Conservation (phyloP, 1,284 basidiomycete genomes). For the Meira miltonrushii region DNA sequence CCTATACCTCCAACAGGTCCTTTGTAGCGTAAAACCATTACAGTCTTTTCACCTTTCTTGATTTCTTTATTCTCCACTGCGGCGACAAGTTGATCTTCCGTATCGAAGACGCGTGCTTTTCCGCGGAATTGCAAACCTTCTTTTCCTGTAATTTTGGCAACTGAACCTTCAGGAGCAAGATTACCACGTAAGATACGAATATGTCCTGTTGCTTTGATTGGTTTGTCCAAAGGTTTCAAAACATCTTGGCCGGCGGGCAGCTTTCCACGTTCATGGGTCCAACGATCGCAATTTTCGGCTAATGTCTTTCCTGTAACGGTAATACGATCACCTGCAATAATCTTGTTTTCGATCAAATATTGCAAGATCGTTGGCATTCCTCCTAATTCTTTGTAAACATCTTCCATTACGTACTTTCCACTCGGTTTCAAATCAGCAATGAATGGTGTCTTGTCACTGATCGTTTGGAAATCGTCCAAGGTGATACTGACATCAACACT, state of each 20-base stretch:
- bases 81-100: constrained; percentile 48
- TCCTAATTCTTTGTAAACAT: constrained; percentile 44
- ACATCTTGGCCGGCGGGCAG: constrained; percentile 43
- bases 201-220: constrained; percentile 48
- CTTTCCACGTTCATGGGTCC: constrained; percentile 60
- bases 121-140: constrained; percentile 48
- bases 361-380: constrained; percentile 45
- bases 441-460: constrained; percentile 48
- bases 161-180: constrained; percentile 49
- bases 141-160: constrained; percentile 52
- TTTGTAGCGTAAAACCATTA: constrained; percentile 50
- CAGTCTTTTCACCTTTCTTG: constrained; percentile 52
- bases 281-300: constrained; percentile 56
- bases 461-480: constrained; percentile 51
- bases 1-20: constrained; percentile 46
- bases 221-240: constrained; percentile 39
- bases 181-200: constrained; percentile 50
- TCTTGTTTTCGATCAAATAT: constrained; percentile 50
- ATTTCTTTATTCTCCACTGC: constrained; percentile 45
- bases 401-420: constrained; percentile 53
- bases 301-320: constrained; percentile 50
- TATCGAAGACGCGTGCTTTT: constrained; percentile 51
- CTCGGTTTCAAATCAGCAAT: constrained; percentile 50
- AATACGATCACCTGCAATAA: constrained; percentile 55
- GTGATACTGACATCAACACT: constrained; percentile 42